Conservation (phyloP, 306 rosid species). For the Inga oerstediana region DNA sequence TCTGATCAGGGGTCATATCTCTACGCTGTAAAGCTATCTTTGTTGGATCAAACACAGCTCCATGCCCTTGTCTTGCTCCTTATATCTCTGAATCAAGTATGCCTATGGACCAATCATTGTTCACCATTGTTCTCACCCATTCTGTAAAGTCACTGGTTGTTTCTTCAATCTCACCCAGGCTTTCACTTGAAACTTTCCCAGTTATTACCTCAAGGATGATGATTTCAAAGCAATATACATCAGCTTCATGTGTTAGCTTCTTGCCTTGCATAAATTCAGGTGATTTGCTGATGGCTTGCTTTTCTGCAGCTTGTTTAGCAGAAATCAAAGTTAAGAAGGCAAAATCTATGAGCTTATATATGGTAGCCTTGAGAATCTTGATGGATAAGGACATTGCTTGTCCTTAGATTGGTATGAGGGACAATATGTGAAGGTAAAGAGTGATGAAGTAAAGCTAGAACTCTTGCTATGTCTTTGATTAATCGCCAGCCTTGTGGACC, state of each 20-base stretch:
- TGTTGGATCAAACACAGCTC: too few species aligned
- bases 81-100: conserved; percentile 64
- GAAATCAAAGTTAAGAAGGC: conserved; percentile 57
- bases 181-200: conserved; percentile 66
- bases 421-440: conserved; percentile 59
- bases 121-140: conserved; percentile 71
- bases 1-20: conserved; percentile 38
- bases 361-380: conserved; percentile 36
- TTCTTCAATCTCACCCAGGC: conserved; percentile 41
- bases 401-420: conserved; percentile 63
- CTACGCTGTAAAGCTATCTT: conserved; percentile 39
- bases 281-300: conserved; percentile 49
- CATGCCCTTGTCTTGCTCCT: conserved; percentile 20
- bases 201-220: conserved; percentile 72
- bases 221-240: conserved; percentile 72
- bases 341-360: conserved; percentile 59
- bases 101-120: conserved; percentile 75
- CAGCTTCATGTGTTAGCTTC: conserved; percentile 58
- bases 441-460: conserved; percentile 66
- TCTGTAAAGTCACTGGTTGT: conserved; percentile 56
- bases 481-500: conserved; percentile 60
- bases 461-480: conserved; percentile 70
- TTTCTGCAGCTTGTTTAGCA: conserved; percentile 34
- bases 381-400: conserved; percentile 21
- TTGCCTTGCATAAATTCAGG: conserved; percentile 64